A percentile compares a stretch with the other conserved stretches of the same genome.
Evolutionary conservation across 1,284 basidiomycete genomes (phyloP).

Genomic region (Cutaneotrichosporon sp.): DNA sequence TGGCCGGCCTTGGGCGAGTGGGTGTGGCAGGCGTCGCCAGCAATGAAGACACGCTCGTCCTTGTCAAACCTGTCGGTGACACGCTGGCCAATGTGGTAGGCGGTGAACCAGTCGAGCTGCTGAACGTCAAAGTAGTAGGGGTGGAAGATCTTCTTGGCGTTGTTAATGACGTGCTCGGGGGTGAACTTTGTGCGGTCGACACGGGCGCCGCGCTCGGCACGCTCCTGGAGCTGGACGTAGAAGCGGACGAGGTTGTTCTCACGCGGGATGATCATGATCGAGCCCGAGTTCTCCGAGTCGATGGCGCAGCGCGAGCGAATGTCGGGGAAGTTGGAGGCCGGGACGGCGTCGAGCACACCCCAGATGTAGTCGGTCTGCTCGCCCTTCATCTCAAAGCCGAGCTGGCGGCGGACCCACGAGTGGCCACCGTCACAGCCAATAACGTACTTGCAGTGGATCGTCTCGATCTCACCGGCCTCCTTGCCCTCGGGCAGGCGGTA

Average conservation of each 20-base stretch:
- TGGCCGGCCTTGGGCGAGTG: constrained; percentile 38
- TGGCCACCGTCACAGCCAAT: constrained; percentile 27
- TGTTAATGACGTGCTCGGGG: constrained; percentile 26
- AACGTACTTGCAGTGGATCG: constrained; percentile 25
- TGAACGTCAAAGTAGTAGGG: constrained; percentile 35
- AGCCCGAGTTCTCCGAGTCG: constrained; percentile 13
- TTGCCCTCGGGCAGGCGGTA: constrained; percentile 10
- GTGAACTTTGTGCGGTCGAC: constrained; percentile 25
- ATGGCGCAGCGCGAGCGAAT: constrained; percentile 14
- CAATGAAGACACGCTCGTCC: constrained; percentile 32
- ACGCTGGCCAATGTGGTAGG: constrained; percentile 41
- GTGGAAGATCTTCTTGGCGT: constrained; percentile 32
- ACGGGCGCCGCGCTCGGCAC: constrained; percentile 6
- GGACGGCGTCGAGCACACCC: constrained; percentile 21
- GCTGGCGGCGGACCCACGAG: constrained; percentile 20
- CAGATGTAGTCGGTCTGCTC: constrained; percentile 24
- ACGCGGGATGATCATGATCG: constrained; percentile 17
- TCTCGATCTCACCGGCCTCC: constrained; percentile 13
- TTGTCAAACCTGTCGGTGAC: constrained; percentile 16
- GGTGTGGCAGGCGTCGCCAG: constrained; percentile 38
- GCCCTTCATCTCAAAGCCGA: constrained; percentile 19
- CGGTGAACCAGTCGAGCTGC: constrained; percentile 38
- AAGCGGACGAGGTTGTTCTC: constrained; percentile 20
- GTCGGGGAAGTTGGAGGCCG: constrained; percentile 20
- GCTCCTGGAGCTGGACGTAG: constrained; percentile 12